Conservation (phyloP, 352 stramenopile genomes). For the Halophytophthora batemanensis region DNA sequence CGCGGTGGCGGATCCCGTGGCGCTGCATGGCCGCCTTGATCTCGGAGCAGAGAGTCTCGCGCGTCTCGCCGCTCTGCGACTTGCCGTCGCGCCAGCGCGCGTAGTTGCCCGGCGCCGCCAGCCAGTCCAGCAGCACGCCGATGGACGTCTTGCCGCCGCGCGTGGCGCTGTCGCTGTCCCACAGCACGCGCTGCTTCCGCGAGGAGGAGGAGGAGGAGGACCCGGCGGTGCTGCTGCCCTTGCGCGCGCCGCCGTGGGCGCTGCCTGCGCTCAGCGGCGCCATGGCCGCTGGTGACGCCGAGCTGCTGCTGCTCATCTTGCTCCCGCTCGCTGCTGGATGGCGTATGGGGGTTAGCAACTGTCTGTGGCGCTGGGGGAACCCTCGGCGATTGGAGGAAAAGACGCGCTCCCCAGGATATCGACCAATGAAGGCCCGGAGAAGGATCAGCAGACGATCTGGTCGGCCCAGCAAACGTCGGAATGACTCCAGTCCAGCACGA, state of each 20-base stretch:
- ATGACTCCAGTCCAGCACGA: constrained; percentile 1
- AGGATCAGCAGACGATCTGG: no score
- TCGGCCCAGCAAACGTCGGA: no score
- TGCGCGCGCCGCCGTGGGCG: neutral
- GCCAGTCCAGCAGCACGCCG: constrained; percentile 63
- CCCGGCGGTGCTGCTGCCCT: neutral
- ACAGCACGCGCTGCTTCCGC: constrained; percentile 68
- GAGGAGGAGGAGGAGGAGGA: neutral
- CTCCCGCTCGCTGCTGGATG: neutral
- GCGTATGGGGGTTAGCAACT: no score
- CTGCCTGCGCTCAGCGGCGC: neutral
- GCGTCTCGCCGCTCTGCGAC: constrained; percentile 61
- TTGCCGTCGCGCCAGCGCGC: constrained; percentile 65
- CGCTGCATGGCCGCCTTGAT: constrained; percentile 62
- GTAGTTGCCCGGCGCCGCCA: constrained; percentile 60
- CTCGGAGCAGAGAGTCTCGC: constrained; percentile 67
- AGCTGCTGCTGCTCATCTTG: neutral
- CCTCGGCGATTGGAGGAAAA: no score
- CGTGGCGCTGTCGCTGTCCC: constrained; percentile 65
- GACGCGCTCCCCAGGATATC: no score
- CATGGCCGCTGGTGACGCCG: neutral
- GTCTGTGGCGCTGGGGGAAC: neutral
- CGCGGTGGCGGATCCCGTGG: constrained; percentile 61
- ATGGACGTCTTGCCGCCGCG: constrained; percentile 74
- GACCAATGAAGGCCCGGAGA: no score